A percentile compares a stretch with the other conserved stretches of the same genome.
These are phyloP conservation scores for Polytolypa hystricis DNA, from an alignment of 2,329 filamentous ascomycete species.

Conservation along the genomic window DNA sequence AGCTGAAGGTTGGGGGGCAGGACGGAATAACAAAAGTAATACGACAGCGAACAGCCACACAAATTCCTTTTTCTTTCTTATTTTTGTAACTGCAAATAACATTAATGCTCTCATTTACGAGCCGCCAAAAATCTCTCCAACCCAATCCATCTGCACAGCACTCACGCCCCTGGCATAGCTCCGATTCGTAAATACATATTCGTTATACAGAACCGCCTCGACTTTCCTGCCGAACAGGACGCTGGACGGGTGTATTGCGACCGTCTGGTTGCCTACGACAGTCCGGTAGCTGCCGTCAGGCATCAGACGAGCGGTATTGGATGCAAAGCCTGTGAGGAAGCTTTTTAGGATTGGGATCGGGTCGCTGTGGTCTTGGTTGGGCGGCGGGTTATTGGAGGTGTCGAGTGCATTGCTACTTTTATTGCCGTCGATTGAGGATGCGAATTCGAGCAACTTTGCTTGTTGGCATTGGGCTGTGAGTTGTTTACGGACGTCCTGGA, in stretches of 20 bases:
- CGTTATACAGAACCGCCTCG: conserved; percentile 54
- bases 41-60: no score
- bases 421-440: conserved; percentile 11
- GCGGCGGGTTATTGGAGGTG: conserved; percentile 3
- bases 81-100: no score
- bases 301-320: conserved; percentile 49
- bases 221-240: conserved; percentile 49
- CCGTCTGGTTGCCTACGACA: conserved; percentile 48
- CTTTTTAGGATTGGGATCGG: conserved; percentile 44
- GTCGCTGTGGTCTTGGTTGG: conserved; percentile 7
- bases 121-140: conserved; percentile 39
- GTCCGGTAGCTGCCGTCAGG: conserved; percentile 53
- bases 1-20: no score
- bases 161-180: conserved; percentile 53
- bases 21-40: no score
- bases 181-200: conserved; percentile 55
- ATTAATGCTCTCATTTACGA: neutral
- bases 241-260: conserved; percentile 52
- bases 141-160: conserved; percentile 52
- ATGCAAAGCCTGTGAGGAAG: conserved; percentile 47
- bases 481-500: conserved; percentile 50
- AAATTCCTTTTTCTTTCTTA: no score
- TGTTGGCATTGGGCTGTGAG: conserved; percentile 44
- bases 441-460: conserved; percentile 31
- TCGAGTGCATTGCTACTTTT: conserved; percentile 1